Evolutionary conservation across 805 yeast genomes (phyloP), one percentile per base, ranked within the genome.

Genomic region (Komagataella pseudopastoris): DNA sequence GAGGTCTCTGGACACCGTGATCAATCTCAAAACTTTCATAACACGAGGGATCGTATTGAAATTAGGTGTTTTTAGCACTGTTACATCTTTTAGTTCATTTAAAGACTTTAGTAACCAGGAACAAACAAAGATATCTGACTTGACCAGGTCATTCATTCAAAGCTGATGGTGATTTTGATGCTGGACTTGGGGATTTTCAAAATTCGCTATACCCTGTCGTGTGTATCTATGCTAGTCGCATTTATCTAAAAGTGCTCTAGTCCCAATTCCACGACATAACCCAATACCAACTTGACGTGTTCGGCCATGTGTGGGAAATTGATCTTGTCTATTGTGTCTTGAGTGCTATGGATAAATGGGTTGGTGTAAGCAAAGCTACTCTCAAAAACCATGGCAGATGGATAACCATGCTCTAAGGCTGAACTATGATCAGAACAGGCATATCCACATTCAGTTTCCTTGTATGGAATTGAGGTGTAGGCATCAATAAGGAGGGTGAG

Each of bases 371-470:
- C 74, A 64, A 88, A 75, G 52, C 76, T 83, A 47, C 88, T 75
- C 65, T 93, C 99, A 56, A 85, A 78, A 48, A 88, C 85, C 65
- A 88, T 86, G 36, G 88, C 78, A 7, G 88, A 76, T 4, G 97
- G 97, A 66, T 73, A 88, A 0, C 97, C 97, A 59, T 77, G 78
- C 62, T 84, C 81, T 50, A 80, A 65, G 0, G 96, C 96, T 49
- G 95, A 81, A 4, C 93, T 84, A 65, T 89, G 96, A 68, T 91
- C 98, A 16, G 95, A 84, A 66, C 98, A 90, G 0, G 95, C 93
- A 60, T 89, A 88, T 1, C 96, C 96, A 68, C 97, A 91, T 52
- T 70, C 58, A 10, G 95, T 84, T 59, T 85, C 93, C 44, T 74
- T 78, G 60, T 77, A 84, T 3, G 86, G 83, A 52, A 89, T 85